Conservation (phyloP, 768 basidiomycete genomes). For the Hygrophorus pudorinus region DNA sequence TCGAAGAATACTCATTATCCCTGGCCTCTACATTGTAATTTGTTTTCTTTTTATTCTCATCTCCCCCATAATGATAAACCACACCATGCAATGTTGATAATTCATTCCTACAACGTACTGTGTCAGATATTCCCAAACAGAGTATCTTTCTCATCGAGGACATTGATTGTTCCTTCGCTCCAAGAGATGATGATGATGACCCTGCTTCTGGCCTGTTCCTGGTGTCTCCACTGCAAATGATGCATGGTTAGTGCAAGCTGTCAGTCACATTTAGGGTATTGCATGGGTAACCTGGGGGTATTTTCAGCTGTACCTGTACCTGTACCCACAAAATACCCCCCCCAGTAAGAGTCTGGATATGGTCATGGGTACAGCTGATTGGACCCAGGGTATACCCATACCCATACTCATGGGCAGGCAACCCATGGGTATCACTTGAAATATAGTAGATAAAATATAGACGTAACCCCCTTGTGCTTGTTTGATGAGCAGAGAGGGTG, state of each 20-base stretch:
- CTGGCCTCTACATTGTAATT: conserved; percentile 38
- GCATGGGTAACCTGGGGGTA: too few relatives aligned
- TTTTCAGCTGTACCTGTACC: too few relatives aligned
- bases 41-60: neutral
- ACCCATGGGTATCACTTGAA: too few relatives aligned
- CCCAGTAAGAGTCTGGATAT: too few relatives aligned
- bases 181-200: conserved; percentile 31
- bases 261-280: conserved; percentile 44
- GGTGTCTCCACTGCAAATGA: conserved; percentile 7
- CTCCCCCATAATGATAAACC: neutral
- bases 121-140: conserved; percentile 36
- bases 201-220: neutral
- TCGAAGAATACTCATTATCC: conserved; percentile 73
- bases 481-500: too few relatives aligned
- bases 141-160: conserved; percentile 51
- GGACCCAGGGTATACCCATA: too few relatives aligned
- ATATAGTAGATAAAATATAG: too few relatives aligned
- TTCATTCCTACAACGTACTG: conserved; percentile 33
- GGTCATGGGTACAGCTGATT: too few relatives aligned
- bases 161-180: conserved; percentile 50
- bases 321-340: too few relatives aligned
- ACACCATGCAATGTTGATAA: conserved; percentile 36
- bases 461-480: too few relatives aligned
- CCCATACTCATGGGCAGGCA: too few relatives aligned
- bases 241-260: conserved; percentile 15